Base-by-base conservation (phyloP, 2,329 filamentous ascomycete species). In the Shiraia bambusicola region DNA sequence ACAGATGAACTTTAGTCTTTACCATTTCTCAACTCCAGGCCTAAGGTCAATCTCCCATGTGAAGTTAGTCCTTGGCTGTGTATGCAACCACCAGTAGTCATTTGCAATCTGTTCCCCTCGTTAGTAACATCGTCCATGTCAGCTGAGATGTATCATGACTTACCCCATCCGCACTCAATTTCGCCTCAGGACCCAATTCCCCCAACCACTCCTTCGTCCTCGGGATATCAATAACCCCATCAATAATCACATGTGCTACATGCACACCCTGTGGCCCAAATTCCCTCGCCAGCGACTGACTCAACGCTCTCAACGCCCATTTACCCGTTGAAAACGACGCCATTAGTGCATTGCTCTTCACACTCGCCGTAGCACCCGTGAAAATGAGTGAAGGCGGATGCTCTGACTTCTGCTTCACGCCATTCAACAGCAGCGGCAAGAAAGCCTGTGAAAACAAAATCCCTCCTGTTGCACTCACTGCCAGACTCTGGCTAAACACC, bases 201-300 rank as follows among this genome's bases (percentile, higher is more conserved):
- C 79, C 77, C 40, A 77, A 62, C 69, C 71, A 83, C 27, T 76
- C 77, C 65, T 83, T 84, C 1, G 83, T 86, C 49, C 80, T 74
- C 1, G 87, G 86, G 39, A 87, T 90, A 65, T 94, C 86, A 65
- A 95, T 95, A 1, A 88, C 78, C 0, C 88, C 90, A 61, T 95
- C 90, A 40, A 94, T 84, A 46, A 95, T 82, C 4, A 84, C 82
- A 69, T 94, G 88, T 0, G 85, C 81, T 1, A 95, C 85, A 66
- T 95, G 90, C 2, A 95, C 79, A 2, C 90, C 90, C 65, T 87
- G 76, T 0, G 90, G 88, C 0, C 86, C 87, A 66, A 93, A 95
- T 65, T 95, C 90, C 42, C 86, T 79, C 0, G 89, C 87, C 17
- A 95, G 74, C 25, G 81, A 86, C 67, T 92, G 88, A 0, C 79